phyloP scores from a whole-genome alignment of 441 rosid species.

The Mallotus japonicus region DNA sequence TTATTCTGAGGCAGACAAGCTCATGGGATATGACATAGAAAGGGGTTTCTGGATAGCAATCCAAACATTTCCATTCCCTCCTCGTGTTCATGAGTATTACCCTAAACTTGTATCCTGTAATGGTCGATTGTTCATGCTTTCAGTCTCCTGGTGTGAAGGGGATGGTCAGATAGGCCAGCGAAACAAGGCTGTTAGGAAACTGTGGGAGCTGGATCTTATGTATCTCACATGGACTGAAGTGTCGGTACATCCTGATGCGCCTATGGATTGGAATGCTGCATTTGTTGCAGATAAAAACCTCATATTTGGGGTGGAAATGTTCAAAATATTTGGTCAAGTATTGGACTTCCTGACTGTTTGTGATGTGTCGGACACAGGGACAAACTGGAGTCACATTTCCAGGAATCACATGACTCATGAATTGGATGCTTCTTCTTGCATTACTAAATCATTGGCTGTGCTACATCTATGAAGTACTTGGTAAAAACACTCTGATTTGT shows the following conservation, averaged over 20 bases:
- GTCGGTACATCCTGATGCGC: slow-evolving; percentile 92
- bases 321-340: slow-evolving; percentile 92
- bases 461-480: slow-evolving; percentile 51
- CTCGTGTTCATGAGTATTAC: slow-evolving; percentile 84
- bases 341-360: slow-evolving; percentile 75
- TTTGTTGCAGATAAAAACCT: slow-evolving; percentile 68
- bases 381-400: slow-evolving; percentile 76
- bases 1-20: slow-evolving; percentile 83
- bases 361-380: slow-evolving; percentile 41
- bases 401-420: slow-evolving; percentile 70
- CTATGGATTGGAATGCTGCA: slow-evolving; percentile 95
- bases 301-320: slow-evolving; percentile 92
- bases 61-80: slow-evolving; percentile 82
- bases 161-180: slow-evolving; percentile 92
- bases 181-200: slow-evolving; percentile 94
- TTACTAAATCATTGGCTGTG: slow-evolving; percentile 75
- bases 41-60: slow-evolving; percentile 87
- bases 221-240: slow-evolving; percentile 80
- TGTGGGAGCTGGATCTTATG: slow-evolving; percentile 93
- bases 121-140: slow-evolving; percentile 73
- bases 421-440: slow-evolving; percentile 77
- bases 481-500: slow-evolving; percentile 13
- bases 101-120: slow-evolving; percentile 85
- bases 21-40: slow-evolving; percentile 88
- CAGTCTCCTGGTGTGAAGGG: slow-evolving; percentile 99